phyloP scores from a whole-genome alignment of 306 rosid species.

The Erythrophleum fordii region DNA sequence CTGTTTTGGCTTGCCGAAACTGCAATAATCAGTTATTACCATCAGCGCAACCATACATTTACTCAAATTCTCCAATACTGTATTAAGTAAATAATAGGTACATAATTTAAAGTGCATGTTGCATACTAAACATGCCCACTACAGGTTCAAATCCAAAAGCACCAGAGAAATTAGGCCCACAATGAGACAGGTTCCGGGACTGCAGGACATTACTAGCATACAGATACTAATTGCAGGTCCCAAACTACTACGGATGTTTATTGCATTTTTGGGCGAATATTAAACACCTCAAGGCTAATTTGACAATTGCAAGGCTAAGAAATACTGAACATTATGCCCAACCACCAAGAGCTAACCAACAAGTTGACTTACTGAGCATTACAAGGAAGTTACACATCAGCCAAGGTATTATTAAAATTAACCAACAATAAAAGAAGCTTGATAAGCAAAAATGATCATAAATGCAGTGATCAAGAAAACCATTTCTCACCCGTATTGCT shows the following conservation, averaged over 20 bases:
- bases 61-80: too few relatives aligned
- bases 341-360: neutral
- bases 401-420: neutral
- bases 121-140: neutral
- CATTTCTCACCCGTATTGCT: constrained; percentile 71
- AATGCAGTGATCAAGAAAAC: neutral
- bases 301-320: neutral
- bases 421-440: neutral
- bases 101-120: neutral
- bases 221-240: neutral
- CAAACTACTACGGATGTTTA: neutral
- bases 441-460: neutral
- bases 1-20: constrained; percentile 74
- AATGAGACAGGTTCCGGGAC: neutral
- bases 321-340: neutral
- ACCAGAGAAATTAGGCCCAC: neutral
- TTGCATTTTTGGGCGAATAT: neutral
- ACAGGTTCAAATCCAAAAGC: neutral
- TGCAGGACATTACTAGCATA: neutral
- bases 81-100: neutral
- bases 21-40: constrained; percentile 43
- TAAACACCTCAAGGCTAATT: neutral
- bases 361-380: neutral
- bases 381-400: neutral
- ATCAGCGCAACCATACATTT: neutral